Conservation (phyloP, 768 basidiomycete species). For the Gloeophyllum trabeum region DNA sequence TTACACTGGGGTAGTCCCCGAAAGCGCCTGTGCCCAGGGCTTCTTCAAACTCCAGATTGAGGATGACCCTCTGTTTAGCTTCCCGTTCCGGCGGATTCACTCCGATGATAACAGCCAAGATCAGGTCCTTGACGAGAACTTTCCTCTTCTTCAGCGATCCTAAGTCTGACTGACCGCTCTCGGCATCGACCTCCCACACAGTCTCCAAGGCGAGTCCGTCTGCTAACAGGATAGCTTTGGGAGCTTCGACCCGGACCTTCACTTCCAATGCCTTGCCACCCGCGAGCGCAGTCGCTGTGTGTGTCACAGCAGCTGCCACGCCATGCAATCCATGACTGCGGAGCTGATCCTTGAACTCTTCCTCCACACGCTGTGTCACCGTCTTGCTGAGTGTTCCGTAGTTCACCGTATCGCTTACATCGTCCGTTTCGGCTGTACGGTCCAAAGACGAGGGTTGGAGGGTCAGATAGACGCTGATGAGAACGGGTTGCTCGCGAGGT, state of each 20-base stretch:
- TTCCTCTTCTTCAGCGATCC: slow-evolving; percentile 9
- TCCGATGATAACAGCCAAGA: slow-evolving; percentile 50
- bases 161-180: background rate
- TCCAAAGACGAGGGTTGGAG: slow-evolving; percentile 30
- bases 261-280: slow-evolving; percentile 24
- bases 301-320: too few relatives aligned
- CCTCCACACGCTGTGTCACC: slow-evolving; percentile 20
- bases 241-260: slow-evolving; percentile 29
- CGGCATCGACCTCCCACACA: slow-evolving; percentile 7
- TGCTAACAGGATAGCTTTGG: slow-evolving; percentile 43
- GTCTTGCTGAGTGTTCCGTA: slow-evolving; percentile 52
- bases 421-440: slow-evolving; percentile 32
- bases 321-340: too few relatives aligned
- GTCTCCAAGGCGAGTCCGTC: slow-evolving; percentile 29
- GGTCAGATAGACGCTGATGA: slow-evolving; percentile 33
- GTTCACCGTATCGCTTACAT: slow-evolving; percentile 47
- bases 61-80: slow-evolving; percentile 50
- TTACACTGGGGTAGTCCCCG: slow-evolving; percentile 26
- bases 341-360: too few relatives aligned
- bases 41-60: slow-evolving; percentile 38
- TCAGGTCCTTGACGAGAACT: slow-evolving; percentile 33
- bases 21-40: slow-evolving; percentile 9
- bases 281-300: too few relatives aligned
- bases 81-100: slow-evolving; percentile 60
- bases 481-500: slow-evolving; percentile 35